Evolutionary conservation across 257 asterid species (phyloP).

Genomic region (Phtheirospermum japonicum): DNA sequence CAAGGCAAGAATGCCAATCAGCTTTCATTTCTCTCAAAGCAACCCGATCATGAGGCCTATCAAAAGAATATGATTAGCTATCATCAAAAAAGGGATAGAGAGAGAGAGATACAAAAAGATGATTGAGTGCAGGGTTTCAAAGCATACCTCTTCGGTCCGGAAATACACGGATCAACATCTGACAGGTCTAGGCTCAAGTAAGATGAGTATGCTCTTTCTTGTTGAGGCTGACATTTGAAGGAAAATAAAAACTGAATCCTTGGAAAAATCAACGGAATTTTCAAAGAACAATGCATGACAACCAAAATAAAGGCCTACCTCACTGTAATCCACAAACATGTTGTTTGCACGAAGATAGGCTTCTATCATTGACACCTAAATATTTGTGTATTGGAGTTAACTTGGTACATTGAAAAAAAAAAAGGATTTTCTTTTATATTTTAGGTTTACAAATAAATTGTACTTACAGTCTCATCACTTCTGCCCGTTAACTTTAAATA

Average conservation of each 20-base stretch:
- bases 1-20: slow-evolving; percentile 94
- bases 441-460: slow-evolving; percentile 14
- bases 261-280: background rate
- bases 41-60: slow-evolving; percentile 95
- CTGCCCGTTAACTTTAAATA: slow-evolving; percentile 90
- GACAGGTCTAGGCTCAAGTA: slow-evolving; percentile 58
- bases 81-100: slow-evolving; percentile 16
- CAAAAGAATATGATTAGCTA: slow-evolving; percentile 25
- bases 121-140: background rate
- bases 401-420: slow-evolving; percentile 5
- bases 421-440: background rate
- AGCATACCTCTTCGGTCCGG: slow-evolving; percentile 89
- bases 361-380: slow-evolving; percentile 88
- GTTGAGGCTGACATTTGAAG: slow-evolving; percentile 69
- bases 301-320: slow-evolving; percentile 43
- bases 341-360: slow-evolving; percentile 93
- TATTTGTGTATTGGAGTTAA: slow-evolving; percentile 18
- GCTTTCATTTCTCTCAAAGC: slow-evolving; percentile 81
- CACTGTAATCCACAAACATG: slow-evolving; percentile 85
- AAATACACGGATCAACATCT: slow-evolving; percentile 81
- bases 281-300: slow-evolving; percentile 4
- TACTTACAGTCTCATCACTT: slow-evolving; percentile 86
- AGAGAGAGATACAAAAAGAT: slow-evolving; percentile 8
- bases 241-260: slow-evolving; percentile 16
- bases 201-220: slow-evolving; percentile 77